phyloP scores from a whole-genome alignment of 352 stramenopile species.

The Saprolegnia diclina region DNA sequence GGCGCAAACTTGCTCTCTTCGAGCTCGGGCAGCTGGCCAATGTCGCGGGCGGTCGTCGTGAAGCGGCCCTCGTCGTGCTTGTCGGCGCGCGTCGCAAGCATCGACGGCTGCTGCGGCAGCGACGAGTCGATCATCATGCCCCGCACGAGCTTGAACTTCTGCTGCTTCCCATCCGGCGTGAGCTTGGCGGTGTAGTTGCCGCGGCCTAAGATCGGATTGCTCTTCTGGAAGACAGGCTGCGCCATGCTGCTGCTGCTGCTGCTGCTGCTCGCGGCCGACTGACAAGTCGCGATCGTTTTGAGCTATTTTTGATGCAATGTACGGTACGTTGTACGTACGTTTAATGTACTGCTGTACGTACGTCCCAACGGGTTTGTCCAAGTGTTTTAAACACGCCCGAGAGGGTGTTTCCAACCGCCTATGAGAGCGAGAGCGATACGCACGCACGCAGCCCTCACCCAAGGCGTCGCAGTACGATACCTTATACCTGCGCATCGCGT shows the following conservation, averaged over 20 bases:
- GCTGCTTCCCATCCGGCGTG: constrained; percentile 65
- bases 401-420: too few relatives aligned
- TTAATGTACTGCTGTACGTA: too few relatives aligned
- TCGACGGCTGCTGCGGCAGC: constrained; percentile 48
- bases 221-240: constrained; percentile 18
- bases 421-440: too few relatives aligned
- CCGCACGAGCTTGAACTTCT: constrained; percentile 74
- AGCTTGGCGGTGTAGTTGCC: constrained; percentile 64
- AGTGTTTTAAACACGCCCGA: too few relatives aligned
- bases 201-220: constrained; percentile 61
- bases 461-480: too few relatives aligned
- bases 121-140: constrained; percentile 58
- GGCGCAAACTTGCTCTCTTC: constrained; percentile 74
- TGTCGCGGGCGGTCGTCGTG: constrained; percentile 51
- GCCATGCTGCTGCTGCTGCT: constrained; percentile 1
- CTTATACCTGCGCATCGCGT: too few relatives aligned
- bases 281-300: too few relatives aligned
- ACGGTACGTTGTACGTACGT: too few relatives aligned
- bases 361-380: too few relatives aligned
- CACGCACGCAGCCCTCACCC: too few relatives aligned
- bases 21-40: constrained; percentile 40
- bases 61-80: constrained; percentile 51
- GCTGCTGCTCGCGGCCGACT: too few relatives aligned
- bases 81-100: constrained; percentile 51
- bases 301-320: too few relatives aligned